Evolutionary conservation across 2,329 filamentous ascomycete species (phyloP).

Genomic region (Coniochaeta prunicola): DNA sequence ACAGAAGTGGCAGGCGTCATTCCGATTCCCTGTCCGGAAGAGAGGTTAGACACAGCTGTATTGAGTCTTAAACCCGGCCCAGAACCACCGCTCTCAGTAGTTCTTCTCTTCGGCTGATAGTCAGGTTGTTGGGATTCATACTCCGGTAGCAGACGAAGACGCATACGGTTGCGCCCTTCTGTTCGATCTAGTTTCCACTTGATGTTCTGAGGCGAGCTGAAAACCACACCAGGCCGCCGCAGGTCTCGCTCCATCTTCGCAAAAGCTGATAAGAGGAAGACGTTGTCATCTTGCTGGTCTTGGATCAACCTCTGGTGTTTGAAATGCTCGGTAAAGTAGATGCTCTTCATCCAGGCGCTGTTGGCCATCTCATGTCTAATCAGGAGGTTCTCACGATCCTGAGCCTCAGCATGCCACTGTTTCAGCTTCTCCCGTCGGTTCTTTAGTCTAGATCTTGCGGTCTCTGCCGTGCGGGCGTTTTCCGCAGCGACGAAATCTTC

Average conservation of each 20-base stretch:
- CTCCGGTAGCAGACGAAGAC: slow-evolving; percentile 78
- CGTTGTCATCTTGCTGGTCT: slow-evolving; percentile 86
- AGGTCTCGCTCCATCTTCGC: slow-evolving; percentile 73
- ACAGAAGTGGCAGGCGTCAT: slow-evolving; percentile 12
- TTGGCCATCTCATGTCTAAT: slow-evolving; percentile 82
- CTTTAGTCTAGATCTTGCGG: slow-evolving; percentile 58
- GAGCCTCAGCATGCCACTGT: slow-evolving; percentile 67
- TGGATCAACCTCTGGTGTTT: slow-evolving; percentile 86
- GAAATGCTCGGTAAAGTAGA: slow-evolving; percentile 83
- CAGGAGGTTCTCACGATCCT: slow-evolving; percentile 62
- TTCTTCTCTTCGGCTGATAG: slow-evolving; percentile 68
- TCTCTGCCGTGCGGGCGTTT: slow-evolving; percentile 73
- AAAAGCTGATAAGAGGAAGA: slow-evolving; percentile 69
- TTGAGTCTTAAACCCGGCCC: slow-evolving; percentile 10
- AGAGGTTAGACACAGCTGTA: slow-evolving; percentile 8
- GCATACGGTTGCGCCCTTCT: slow-evolving; percentile 92
- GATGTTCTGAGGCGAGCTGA: slow-evolving; percentile 54
- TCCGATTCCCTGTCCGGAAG: slow-evolving; percentile 11
- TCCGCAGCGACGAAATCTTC: slow-evolving; percentile 79
- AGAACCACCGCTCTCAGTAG: slow-evolving; percentile 9
- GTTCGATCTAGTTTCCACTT: slow-evolving; percentile 96
- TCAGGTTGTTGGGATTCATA: slow-evolving; percentile 53
- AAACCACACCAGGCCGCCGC: slow-evolving; percentile 71
- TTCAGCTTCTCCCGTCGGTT: slow-evolving; percentile 79
- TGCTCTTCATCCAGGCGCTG: slow-evolving; percentile 89